These are phyloP conservation scores for Talaromyces atroroseus DNA, from an alignment of 2,329 filamentous ascomycete species.

Conservation along the genomic window DNA sequence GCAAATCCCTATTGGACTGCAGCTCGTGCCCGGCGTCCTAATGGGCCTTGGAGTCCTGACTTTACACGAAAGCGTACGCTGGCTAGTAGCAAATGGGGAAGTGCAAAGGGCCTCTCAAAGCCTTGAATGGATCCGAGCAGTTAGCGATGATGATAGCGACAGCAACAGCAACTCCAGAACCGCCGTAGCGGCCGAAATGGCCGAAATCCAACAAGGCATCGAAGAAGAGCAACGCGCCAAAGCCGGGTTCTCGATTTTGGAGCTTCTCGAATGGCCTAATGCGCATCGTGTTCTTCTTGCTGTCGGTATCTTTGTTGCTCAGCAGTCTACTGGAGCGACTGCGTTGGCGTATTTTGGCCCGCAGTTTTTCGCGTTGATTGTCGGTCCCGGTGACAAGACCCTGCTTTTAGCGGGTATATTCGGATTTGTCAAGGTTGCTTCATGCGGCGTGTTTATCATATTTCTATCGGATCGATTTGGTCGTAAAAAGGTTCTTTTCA, in stretches of 20 bases:
- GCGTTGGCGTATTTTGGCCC: slow-evolving; percentile 53
- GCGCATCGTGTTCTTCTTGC: slow-evolving; percentile 41
- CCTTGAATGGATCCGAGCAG: slow-evolving; percentile 49
- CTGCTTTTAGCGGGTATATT: slow-evolving; percentile 51
- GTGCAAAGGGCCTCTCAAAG: slow-evolving; percentile 44
- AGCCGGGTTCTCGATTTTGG: slow-evolving; percentile 39
- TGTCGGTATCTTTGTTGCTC: slow-evolving; percentile 46
- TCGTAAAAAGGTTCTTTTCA: slow-evolving; percentile 47
- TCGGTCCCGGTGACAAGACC: slow-evolving; percentile 40
- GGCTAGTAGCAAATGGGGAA: slow-evolving; percentile 45
- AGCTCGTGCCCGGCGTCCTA: slow-evolving; percentile 44
- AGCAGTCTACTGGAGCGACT: slow-evolving; percentile 51
- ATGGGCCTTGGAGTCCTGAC: slow-evolving; percentile 47
- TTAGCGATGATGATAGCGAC: slow-evolving; percentile 23
- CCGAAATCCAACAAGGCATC: slow-evolving; percentile 46
- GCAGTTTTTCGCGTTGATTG: slow-evolving; percentile 50
- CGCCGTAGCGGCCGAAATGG: slow-evolving; percentile 41
- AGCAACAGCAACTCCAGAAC: slow-evolving; percentile 1
- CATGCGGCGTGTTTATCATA: slow-evolving; percentile 49
- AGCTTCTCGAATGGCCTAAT: slow-evolving; percentile 45
- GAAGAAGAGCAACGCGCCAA: slow-evolving; percentile 42
- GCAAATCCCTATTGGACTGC: slow-evolving; percentile 53
- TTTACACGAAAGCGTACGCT: slow-evolving; percentile 46
- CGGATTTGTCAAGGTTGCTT: slow-evolving; percentile 49
- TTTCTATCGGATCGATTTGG: slow-evolving; percentile 50